A percentile compares a stretch with the other conserved stretches of the same genome.
phyloP scores from a whole-genome alignment of 345 rosid species.

The Camelina neglecta region DNA sequence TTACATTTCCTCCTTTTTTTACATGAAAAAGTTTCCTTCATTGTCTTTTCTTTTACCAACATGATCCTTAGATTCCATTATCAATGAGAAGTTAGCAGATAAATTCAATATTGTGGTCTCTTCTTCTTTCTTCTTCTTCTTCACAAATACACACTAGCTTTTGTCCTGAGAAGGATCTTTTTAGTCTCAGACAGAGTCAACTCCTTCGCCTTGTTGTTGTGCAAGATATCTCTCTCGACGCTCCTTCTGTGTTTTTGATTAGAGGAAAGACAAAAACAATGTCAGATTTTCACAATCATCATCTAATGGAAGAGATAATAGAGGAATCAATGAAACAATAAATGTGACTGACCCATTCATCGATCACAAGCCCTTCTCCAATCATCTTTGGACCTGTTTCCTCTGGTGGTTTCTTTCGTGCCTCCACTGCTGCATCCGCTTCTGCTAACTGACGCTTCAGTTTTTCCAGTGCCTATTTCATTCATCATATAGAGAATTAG shows the following conservation, averaged over 20 bases:
- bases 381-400: constrained; percentile 82
- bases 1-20: constrained; percentile 26
- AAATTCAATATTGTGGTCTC: constrained; percentile 38
- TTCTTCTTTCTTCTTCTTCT: constrained; percentile 38
- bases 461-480: constrained; percentile 72
- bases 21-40: constrained; percentile 33
- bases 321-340: neutral
- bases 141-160: constrained; percentile 14
- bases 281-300: neutral
- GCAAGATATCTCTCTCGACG: constrained; percentile 97
- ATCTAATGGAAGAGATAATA: neutral
- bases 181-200: constrained; percentile 63
- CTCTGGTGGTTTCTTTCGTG: constrained; percentile 80
- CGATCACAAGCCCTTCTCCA: constrained; percentile 99
- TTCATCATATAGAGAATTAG: neutral
- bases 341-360: constrained; percentile 86
- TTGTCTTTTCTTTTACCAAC: constrained; percentile 30
- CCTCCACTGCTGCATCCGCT: constrained; percentile 87
- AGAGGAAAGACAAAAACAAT: neutral
- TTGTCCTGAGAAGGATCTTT: constrained; percentile 19
- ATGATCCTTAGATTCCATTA: constrained; percentile 36
- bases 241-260: constrained; percentile 63
- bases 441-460: constrained; percentile 86
- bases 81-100: constrained; percentile 39
- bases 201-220: constrained; percentile 73